These are phyloP conservation scores for Sporothrix mexicana DNA, from an alignment of 2,329 filamentous ascomycete genomes.

Conservation along the genomic window DNA sequence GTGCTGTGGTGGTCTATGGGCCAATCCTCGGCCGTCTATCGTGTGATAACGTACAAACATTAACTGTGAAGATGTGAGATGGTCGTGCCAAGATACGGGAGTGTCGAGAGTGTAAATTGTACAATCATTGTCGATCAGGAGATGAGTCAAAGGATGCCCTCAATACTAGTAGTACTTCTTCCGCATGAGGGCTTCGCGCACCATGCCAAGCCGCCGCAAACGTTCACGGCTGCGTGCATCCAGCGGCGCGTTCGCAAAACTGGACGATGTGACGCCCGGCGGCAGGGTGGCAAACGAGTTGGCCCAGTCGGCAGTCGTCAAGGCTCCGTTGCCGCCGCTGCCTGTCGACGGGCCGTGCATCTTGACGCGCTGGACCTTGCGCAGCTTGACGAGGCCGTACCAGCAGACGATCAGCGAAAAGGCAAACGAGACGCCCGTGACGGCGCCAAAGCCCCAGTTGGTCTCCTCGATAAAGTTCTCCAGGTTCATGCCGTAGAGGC, in stretches of 20 bases:
- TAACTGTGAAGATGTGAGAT: not conserved
- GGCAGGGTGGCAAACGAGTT: constrained; percentile 28
- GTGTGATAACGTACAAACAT: not conserved
- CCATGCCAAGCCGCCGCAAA: constrained; percentile 54
- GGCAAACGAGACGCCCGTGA: constrained; percentile 72
- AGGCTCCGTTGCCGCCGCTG: constrained; percentile 1
- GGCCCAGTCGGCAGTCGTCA: constrained; percentile 23
- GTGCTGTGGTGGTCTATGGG: not conserved
- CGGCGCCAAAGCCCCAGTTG: constrained; percentile 78
- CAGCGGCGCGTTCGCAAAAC: constrained; percentile 55
- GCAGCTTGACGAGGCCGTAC: constrained; percentile 83
- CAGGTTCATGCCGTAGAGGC: constrained; percentile 99
- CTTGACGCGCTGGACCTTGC: constrained; percentile 57
- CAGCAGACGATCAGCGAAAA: constrained; percentile 79
- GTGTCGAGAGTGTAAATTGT: not conserved
- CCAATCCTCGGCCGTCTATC: constrained; percentile 19
- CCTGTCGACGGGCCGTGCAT: constrained; percentile 41
- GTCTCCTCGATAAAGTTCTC: constrained; percentile 99
- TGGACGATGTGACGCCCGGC: constrained; percentile 35
- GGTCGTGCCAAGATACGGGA: not conserved
- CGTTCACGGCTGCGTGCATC: constrained; percentile 59
- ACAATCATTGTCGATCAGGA: not conserved
- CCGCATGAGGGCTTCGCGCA: constrained; percentile 33
- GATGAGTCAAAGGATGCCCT: not conserved
- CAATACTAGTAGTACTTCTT: constrained; percentile 36